These are phyloP conservation scores for Aspergillus neoniger DNA, from an alignment of 2,329 filamentous ascomycete genomes.

Conservation along the genomic window DNA sequence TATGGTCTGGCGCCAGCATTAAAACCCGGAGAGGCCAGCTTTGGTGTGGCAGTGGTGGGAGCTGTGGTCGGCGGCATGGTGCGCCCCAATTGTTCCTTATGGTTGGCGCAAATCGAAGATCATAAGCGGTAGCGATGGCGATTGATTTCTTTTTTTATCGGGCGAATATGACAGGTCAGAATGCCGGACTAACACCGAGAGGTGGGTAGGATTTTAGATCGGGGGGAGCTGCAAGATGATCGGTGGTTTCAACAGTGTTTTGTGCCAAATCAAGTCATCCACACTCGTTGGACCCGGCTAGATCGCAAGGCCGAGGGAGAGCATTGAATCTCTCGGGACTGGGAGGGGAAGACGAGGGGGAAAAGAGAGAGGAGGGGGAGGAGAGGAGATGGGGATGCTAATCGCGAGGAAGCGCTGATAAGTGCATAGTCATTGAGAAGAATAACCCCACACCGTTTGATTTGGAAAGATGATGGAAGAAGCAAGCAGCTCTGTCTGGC, in stretches of 20 bases:
- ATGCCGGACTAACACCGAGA: not conserved
- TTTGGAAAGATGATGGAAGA: not conserved
- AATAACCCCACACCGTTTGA: not conserved
- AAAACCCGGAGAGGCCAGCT: constrained; percentile 38
- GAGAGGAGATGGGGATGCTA: not conserved
- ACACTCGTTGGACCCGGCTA: not conserved
- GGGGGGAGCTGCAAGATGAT: not conserved
- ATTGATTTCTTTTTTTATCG: not conserved
- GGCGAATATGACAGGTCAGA: not conserved
- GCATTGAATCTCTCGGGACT: not conserved
- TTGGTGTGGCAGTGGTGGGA: constrained; percentile 34
- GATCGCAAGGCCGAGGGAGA: not conserved
- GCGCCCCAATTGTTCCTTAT: constrained; percentile 12
- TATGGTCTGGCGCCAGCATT: constrained; percentile 56
- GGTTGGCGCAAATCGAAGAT: not conserved
- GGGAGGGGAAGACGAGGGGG: too few relatives aligned
- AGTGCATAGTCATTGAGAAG: not conserved
- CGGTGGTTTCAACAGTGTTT: not conserved
- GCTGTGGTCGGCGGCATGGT: constrained; percentile 37
- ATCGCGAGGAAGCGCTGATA: not conserved
- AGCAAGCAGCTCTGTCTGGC: not conserved
- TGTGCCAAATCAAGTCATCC: not conserved
- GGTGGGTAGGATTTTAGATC: not conserved
- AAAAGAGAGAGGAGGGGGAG: too few relatives aligned
- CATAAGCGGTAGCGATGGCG: not conserved